These are phyloP conservation scores for Chalaropsis ovoidea DNA, from an alignment of 2,329 filamentous ascomycete species.

Conservation along the genomic window DNA sequence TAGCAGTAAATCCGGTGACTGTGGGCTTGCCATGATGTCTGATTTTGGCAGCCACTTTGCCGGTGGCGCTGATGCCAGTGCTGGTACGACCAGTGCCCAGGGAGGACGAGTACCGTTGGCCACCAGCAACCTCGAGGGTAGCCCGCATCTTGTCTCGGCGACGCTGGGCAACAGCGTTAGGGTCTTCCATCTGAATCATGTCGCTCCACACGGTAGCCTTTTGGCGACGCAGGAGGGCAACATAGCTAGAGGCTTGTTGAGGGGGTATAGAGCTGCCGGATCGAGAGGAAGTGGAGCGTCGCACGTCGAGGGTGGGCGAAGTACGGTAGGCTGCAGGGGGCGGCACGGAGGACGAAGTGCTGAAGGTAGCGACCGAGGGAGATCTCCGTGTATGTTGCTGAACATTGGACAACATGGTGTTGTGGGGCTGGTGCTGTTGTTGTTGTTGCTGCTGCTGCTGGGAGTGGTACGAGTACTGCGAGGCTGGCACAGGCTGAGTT, in stretches of 20 bases:
- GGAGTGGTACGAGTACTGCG: constrained; percentile 16
- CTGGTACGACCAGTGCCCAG: constrained; percentile 44
- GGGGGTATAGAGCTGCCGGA: constrained; percentile 45
- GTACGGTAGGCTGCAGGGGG: constrained; percentile 49
- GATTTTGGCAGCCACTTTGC: constrained; percentile 73
- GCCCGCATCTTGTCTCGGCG: constrained; percentile 80
- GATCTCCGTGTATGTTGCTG: constrained; percentile 44
- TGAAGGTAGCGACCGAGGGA: constrained; percentile 57
- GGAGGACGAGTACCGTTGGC: constrained; percentile 36
- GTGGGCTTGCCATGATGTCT: constrained; percentile 74
- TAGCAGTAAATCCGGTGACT: constrained; percentile 67
- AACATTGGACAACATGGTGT: constrained; percentile 27
- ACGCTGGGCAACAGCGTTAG: constrained; percentile 70
- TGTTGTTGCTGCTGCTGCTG: constrained; percentile 28
- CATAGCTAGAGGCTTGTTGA: constrained; percentile 62
- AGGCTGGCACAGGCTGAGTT: not conserved
- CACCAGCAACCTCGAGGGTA: constrained; percentile 68
- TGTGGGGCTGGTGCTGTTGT: constrained; percentile 32
- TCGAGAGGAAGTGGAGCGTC: constrained; percentile 71
- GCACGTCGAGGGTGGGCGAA: constrained; percentile 48
- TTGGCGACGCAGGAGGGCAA: constrained; percentile 89
- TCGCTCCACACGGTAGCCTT: constrained; percentile 99
- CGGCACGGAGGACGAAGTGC: constrained; percentile 58
- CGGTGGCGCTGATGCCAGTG: constrained; percentile 51
- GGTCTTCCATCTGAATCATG: constrained; percentile 83